Evolutionary conservation across 140 eudicot genomes (phyloP), one percentile per base, ranked within the genome.

Genomic region (Anethum foeniculum): DNA sequence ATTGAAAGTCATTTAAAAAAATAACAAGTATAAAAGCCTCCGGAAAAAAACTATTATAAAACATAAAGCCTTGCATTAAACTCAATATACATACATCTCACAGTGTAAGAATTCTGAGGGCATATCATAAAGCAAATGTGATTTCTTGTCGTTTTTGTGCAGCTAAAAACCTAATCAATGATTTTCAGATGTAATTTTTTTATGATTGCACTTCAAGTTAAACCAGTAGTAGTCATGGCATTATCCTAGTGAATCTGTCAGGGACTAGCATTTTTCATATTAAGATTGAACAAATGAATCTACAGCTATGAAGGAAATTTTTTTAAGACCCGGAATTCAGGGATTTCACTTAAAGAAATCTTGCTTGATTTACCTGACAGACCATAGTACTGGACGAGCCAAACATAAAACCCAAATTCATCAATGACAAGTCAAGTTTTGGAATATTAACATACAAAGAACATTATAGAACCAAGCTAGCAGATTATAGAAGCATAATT

Each of bases 401-500:
- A 46, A n/a, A 43, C 0, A 51, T 47, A 46, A 43, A 75, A 46
- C 32, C 51, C 19, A 7, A 46, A 1, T 0, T 11, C 25, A 27
- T 46, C 15, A 75, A 25, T 25, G 79, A 47, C 41, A 46, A 3
- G 15, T 43, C 16, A 74, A 75, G 46, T 71, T 30, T 28, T 38
- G 25, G 52, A 43, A 39, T 3, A 21, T 41, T 73, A 23, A 43
- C 19, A 75, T 13, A 75, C 6, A 25, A 25, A 46, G 36, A 25
- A 13, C 52, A 60, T 56, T 65, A 43, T 25, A 68, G 25, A 82
- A 60, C 75, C 44, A 64, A 32, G 73, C 21, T 16, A 36, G 71
- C 76, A 72, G 56, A 43, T 74, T n/a, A 25, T 27, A 79, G 34
- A 65, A 67, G 83, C 34, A 52, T 74, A 39, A 28, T 80, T 89